These are phyloP conservation scores for Oldenlandia corymbosa DNA, from an alignment of 257 asterid species.

Conservation along the genomic window DNA sequence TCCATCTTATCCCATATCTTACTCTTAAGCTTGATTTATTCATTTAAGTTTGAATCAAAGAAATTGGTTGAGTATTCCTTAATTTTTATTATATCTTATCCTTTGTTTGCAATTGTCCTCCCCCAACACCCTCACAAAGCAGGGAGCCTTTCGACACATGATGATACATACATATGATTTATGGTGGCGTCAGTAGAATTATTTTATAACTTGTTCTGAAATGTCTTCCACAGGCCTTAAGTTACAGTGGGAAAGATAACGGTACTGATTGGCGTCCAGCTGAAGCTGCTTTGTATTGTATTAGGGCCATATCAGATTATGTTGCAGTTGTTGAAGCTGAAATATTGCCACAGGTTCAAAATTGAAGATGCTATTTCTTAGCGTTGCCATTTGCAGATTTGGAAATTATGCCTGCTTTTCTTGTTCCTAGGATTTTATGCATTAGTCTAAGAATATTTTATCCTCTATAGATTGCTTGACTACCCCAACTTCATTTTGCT, in stretches of 20 bases:
- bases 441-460: not conserved
- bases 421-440: not conserved
- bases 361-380: conserved; percentile 14
- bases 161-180: too few species aligned
- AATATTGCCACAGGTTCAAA: conserved; percentile 85
- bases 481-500: not conserved
- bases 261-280: conserved; percentile 78
- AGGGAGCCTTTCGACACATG: too few species aligned
- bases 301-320: conserved; percentile 85
- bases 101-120: too few species aligned
- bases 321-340: conserved; percentile 75
- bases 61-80: not conserved
- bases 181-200: not conserved
- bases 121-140: too few species aligned
- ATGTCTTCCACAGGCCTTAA: conserved; percentile 52
- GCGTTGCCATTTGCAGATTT: not conserved
- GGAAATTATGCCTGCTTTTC: not conserved
- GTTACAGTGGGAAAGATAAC: conserved; percentile 43
- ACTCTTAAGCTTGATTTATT: too few species aligned
- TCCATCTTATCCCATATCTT: too few species aligned
- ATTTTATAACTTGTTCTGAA: not conserved
- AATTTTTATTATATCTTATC: not conserved
- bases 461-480: not conserved
- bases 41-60: too few species aligned
- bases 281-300: conserved; percentile 93